Base-by-base conservation (phyloP, 1,284 basidiomycete genomes). In the Pascua sp. region DNA sequence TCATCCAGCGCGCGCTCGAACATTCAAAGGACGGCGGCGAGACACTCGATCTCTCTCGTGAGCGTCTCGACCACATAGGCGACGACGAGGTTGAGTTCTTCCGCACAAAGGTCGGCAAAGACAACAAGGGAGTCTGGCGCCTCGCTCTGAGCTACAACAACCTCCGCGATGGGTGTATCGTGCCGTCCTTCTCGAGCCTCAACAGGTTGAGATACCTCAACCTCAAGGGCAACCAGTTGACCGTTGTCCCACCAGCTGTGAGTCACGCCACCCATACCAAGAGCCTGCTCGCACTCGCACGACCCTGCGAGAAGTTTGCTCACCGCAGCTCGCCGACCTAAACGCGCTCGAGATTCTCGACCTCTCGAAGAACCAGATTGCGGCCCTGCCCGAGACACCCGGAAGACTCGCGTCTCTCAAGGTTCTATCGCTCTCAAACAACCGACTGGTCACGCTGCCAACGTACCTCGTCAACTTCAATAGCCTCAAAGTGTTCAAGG, bases 261-360 rank as follows among this genome's bases (percentile, higher is more conserved):
- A 69, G 90, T 83, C 17, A 18, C 47, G 24, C 38, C 18, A 32
- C 24, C 24, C 24, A 32, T 32, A 32, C 24, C 24, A 32, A 32
- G 24, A 4, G 24, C 24, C 24, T 32, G 24, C 39, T 42, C 36
- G 17, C 4, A 36, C 39, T 42, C 36, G 17, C 4, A 36, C 24
- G 24, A 32, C 24, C 24, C 24, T 32, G 32, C 13, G 24, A 17
- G 18, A 42, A 40, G 17, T 16, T n/a, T n/a, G 44, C 46, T 46
- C 36, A 45, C 58, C 10, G 9, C 66, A 96, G 92, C 81, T 97
- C 53, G 90, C 89, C 52, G 79, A 85, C 18, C 87, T 98, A 80
- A 85, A 89, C 8, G 86, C 88, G 5, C 82, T 98, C 60, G 94
- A 98, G 77, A 96, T 95, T 56, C 80, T 98, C 60, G 95, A 98